Base-by-base conservation (phyloP, 768 basidiomycete genomes). In the Butyriboletus loyo region DNA sequence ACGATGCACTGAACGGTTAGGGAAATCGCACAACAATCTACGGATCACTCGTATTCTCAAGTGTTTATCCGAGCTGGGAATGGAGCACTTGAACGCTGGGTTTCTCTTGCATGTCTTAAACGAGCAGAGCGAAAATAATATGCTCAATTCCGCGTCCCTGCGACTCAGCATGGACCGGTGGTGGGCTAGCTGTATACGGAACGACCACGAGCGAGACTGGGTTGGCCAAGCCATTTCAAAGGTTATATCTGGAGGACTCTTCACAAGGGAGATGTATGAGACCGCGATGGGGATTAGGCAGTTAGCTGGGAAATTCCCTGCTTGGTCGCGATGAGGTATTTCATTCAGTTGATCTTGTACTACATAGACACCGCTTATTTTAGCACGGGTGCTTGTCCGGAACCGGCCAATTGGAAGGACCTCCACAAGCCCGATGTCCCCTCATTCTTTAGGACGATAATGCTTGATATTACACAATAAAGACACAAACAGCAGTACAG, bases 11-110 rank as follows among this genome's bases (percentile, higher is more conserved):
- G 25, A 31, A 27, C 44, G 49, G 22, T n/a, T 61, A 87, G 87
- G 75, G 36, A 80, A 83, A 22, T 66, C 78, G n/a, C 88, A 90
- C 68, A 90, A 90, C 66, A 80, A 86, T 66, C 77, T 89, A 46
- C 82, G 88, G 32, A 84, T 89, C 57, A 83, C 88, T 30, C 83
- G 88, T 38, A 88, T 89, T 51, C 71, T 90, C 58, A 89, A 89
- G 68, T 86, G 81, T 57, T 68, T 89, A 22, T 87, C 86, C 19
- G 86, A 87, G 62, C 67, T 89, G 52, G 86, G 84, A 17, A 67
- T 86, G 40, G 85, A 87, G 58, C 77, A 68, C 17, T 66, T 86
- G 32, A 85, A 82, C 57, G 77, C 81, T 14, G 85, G 83, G 1
- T 87, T 89, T 58, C 61, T 90, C 39, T 73, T 89, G 39, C 84